Evolutionary conservation across 495 filamentous ascomycete species (phyloP), one percentile per base, ranked within the genome.

Genomic region (Neurospora intermedia): DNA sequence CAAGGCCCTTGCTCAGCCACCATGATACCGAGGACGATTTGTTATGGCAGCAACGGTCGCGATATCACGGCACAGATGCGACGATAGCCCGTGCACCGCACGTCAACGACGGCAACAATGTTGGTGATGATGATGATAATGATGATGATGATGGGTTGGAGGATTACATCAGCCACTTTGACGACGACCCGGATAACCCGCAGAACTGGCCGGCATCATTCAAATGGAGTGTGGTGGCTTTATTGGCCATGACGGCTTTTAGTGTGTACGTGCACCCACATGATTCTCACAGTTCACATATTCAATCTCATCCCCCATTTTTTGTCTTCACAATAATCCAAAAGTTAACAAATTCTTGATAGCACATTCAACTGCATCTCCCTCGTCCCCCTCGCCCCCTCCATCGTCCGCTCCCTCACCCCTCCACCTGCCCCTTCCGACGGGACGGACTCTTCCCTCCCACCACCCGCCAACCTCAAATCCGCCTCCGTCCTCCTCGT

Each of bases 111-210:
- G 74, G 73, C 59, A 39, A 39, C 39, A 39, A 39, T 8, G 39
- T 39, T 39, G 39, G 39, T 39, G 74, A 77, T 13, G 62, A 69
- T 39, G 74, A 77, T 13, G 62, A 69, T 2, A 31, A 31, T 70
- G 48, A 75, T 80, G 40, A 79, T 84, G 23, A 79, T 86, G 54
- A 9, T 9, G 54, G 54, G 23, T 31, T 54, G 20, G 23, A 62
- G 43, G 83, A 84, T 62, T 45, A 18, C 10, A 45, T 18, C 11
- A 85, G 86, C 71, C 74, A 86, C 73, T 82, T 82, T 15, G 71
- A 80, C 71, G 86, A 85, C 71, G 85, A 87, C 69, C 74, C 80
- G 38, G 87, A 88, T n/a, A 86, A 88, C 75, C 87, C 87, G 1
- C 75, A 85, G 48, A 83, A 88, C 35, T 89, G 87, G 87, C 80